Base-by-base conservation (phyloP, 345 rosid genomes). In the Psidium guajava region DNA sequence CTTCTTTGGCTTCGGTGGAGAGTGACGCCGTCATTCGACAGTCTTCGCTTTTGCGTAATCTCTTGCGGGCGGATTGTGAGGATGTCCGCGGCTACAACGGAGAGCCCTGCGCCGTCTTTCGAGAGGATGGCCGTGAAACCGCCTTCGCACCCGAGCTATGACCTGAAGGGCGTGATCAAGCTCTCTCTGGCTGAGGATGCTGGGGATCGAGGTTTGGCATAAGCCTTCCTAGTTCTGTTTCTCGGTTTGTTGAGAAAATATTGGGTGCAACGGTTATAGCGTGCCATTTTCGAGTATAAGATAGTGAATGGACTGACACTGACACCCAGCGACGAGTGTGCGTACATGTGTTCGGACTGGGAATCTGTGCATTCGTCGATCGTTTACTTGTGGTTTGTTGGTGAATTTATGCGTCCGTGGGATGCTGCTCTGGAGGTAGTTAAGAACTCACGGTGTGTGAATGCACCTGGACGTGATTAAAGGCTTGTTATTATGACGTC, bases 181-280 rank as follows among this genome's bases (percentile, higher is more conserved):
- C 93, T 95, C 49, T 94, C 99, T 36, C 90, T 98, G 21, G 90
- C 96, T 58, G 99, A 98, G 89, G 99, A 98, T 92, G 94, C 98
- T 73, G 98, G 99, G 59, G 91, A 92, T 91, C 92, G 89, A 94
- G 98, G 99, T 98, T 88, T 56, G 42, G 24, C 77, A 8, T 18
- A 28, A 49, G n/a, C 53, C 21, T 47, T 49, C 77, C 47, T 69
- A 4, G 3, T 32, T 80, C 83, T 50, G n/a, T n/a, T n/a, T n/a
- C 36, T n/a, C 12, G 6, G 24, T 20, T 75, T 18, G 51, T 32
- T 21, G 82, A 75, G 82, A 47, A 75, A 47, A 12, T 75, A 40
- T 75, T 22, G 24, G 25, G 42, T 40, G 82, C 82, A 36, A 24
- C 12, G 10, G 25, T 22, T 22, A 22, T 55, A 22, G n/a, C 11